phyloP scores from a whole-genome alignment of 352 stramenopile genomes.

The Pythium grandisporangium region DNA sequence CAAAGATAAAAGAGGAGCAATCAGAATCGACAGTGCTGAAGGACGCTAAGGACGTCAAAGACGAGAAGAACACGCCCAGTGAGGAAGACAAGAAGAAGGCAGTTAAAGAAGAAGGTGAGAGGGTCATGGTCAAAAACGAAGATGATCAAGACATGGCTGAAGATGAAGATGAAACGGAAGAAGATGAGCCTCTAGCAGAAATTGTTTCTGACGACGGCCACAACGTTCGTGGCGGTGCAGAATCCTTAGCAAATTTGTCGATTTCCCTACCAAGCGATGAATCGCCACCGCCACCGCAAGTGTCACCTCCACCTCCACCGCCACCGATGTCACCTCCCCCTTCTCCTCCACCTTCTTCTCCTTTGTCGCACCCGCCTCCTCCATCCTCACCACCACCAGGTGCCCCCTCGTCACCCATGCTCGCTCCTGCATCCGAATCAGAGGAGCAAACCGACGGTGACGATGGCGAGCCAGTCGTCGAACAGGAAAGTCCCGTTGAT shows the following conservation, averaged over 20 bases:
- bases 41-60: neutral
- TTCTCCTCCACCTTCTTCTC: constrained; percentile 20
- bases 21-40: neutral
- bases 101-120: constrained; percentile 7
- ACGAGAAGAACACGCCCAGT: neutral
- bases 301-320: constrained; percentile 34
- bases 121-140: neutral
- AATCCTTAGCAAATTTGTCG: too few relatives aligned
- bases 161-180: neutral
- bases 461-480: constrained; percentile 4
- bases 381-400: constrained; percentile 15
- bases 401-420: constrained; percentile 1
- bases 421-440: neutral
- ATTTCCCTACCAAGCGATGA: too few relatives aligned
- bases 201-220: too few relatives aligned
- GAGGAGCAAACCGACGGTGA: neutral
- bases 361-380: constrained; percentile 18
- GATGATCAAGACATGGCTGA: constrained; percentile 4
- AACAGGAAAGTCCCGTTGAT: constrained; percentile 30
- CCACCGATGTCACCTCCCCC: constrained; percentile 18
- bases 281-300: constrained; percentile 33
- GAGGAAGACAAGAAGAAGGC: neutral
- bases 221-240: too few relatives aligned
- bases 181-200: neutral
- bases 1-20: neutral